phyloP scores from a whole-genome alignment of 2,329 filamentous ascomycete genomes.

The Botrytis byssoidea region DNA sequence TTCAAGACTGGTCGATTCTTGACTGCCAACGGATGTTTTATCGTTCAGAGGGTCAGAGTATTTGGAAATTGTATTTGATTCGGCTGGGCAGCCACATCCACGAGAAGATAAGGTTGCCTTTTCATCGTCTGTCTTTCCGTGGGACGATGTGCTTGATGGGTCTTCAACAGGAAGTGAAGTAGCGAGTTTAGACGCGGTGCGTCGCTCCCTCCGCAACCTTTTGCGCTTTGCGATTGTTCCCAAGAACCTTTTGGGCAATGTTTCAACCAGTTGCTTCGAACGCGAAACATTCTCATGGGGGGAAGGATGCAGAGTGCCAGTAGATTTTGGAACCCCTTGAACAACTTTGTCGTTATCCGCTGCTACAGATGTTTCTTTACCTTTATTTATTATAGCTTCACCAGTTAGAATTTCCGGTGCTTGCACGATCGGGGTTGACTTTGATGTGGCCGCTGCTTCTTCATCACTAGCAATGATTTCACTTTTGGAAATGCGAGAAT shows the following conservation, averaged over 20 bases:
- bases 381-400: neutral
- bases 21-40: neutral
- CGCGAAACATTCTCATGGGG: neutral
- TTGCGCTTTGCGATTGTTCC: neutral
- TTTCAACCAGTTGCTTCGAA: neutral
- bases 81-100: neutral
- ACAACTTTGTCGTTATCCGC: neutral
- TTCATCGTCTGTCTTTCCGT: neutral
- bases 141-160: neutral
- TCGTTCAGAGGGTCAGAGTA: neutral
- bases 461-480: neutral
- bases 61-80: neutral
- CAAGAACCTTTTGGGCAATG: neutral
- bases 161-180: neutral
- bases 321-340: neutral
- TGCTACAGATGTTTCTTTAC: neutral
- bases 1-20: conserved; percentile 8
- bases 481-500: neutral
- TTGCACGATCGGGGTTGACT: neutral
- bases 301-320: no score
- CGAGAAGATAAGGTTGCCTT: no score
- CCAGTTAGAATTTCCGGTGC: neutral
- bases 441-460: neutral
- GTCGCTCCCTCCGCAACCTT: neutral
- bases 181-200: neutral